Evolutionary conservation across 192 early-diverging fungal species (phyloP).

Genomic region (Allomyces macrogynus): DNA sequence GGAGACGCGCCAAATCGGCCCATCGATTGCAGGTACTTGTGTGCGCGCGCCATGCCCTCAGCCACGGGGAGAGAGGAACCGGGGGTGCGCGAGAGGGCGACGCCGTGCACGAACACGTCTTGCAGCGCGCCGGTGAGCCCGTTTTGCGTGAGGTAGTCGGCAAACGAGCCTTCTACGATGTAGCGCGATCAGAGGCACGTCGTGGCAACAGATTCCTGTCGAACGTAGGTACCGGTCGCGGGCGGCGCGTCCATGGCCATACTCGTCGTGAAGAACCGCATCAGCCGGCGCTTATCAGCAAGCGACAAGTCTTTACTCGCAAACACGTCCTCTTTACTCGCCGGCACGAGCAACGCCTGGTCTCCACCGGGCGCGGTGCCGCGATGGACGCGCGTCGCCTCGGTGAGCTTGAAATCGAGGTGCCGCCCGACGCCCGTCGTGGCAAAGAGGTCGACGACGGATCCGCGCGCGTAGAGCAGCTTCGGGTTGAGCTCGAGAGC

Average conservation of each 20-base stretch:
- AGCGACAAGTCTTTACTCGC: constrained; percentile 45
- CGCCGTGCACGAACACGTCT: not conserved
- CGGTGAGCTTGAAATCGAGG: constrained; percentile 71
- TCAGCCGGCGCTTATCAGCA: constrained; percentile 73
- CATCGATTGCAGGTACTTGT: constrained; percentile 48
- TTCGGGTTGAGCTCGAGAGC: constrained; percentile 51
- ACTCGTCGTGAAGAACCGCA: constrained; percentile 62
- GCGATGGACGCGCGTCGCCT: constrained; percentile 35
- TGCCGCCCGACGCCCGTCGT: constrained; percentile 58
- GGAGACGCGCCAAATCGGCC: constrained; percentile 69
- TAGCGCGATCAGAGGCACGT: too few species aligned
- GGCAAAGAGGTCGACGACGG: constrained; percentile 52
- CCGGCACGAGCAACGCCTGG: constrained; percentile 17
- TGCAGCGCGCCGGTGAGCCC: too few species aligned
- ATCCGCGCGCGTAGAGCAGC: constrained; percentile 43
- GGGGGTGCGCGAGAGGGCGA: not conserved
- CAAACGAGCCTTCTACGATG: too few species aligned
- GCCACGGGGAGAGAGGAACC: not conserved
- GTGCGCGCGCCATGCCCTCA: constrained; percentile 39
- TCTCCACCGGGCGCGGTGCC: not conserved
- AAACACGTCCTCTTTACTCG: constrained; percentile 88
- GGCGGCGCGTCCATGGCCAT: constrained; percentile 17
- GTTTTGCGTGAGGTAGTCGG: too few species aligned
- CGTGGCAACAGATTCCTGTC: too few species aligned
- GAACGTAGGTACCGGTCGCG: too few species aligned